These are phyloP conservation scores for Septoria petroselini DNA, from an alignment of 2,329 filamentous ascomycete genomes.

Conservation along the genomic window DNA sequence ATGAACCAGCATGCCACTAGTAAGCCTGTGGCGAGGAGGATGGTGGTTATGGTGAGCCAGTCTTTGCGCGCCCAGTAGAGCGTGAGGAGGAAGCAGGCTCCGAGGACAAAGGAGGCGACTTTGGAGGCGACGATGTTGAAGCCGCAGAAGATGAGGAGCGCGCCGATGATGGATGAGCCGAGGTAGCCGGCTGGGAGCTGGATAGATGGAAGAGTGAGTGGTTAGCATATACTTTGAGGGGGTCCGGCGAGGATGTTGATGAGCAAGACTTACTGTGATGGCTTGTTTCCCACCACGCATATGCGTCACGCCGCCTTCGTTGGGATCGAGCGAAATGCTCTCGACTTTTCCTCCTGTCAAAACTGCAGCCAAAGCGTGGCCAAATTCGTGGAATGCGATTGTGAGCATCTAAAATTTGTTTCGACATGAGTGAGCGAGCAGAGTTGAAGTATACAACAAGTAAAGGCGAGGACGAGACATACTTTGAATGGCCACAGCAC, in stretches of 20 bases:
- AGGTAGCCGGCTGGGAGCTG: conserved; percentile 71
- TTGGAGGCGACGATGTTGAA: conserved; percentile 81
- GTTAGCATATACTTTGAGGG: no score
- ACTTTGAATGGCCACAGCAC: conserved; percentile 80
- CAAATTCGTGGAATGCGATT: conserved; percentile 78
- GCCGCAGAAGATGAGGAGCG: conserved; percentile 72
- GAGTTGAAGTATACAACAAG: no score
- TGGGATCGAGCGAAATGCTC: conserved; percentile 69
- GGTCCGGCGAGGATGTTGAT: not conserved
- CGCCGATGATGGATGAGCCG: conserved; percentile 72
- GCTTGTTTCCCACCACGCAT: conserved; percentile 70
- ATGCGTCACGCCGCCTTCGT: conserved; percentile 74
- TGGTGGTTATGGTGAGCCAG: conserved; percentile 71
- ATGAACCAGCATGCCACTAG: conserved; percentile 78
- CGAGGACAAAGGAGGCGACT: conserved; percentile 70
- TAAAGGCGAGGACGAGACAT: no score
- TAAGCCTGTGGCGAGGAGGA: conserved; percentile 67
- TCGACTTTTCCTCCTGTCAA: conserved; percentile 71
- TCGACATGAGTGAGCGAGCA: no score
- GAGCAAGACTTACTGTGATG: conserved; percentile 55
- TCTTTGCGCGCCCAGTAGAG: conserved; percentile 78
- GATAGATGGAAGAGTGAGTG: no score
- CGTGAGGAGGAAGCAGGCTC: conserved; percentile 71
- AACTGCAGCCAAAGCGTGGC: conserved; percentile 69
- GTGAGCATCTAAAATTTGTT: conserved; percentile 65